Base-by-base conservation (phyloP, 108 stramenopile genomes). In the Skeletonema menzelii region DNA sequence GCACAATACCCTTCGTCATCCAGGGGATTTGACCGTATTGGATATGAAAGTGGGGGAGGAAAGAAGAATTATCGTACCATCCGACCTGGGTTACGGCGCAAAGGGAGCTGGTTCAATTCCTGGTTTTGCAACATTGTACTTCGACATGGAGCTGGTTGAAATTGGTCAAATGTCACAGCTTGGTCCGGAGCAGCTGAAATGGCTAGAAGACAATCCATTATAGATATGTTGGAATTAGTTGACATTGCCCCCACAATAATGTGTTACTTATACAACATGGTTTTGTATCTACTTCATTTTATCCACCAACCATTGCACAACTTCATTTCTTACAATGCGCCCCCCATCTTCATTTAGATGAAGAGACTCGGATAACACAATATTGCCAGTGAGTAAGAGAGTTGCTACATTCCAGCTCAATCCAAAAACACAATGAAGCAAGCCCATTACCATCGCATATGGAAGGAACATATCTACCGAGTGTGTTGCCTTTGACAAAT, bases 11-110 rank as follows among this genome's bases (percentile, higher is more conserved):
- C 31, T 32, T 32, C 7, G 1, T 7, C 5, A 32, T 32, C 31
- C 31, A 32, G 91, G 93, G 93, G 93, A 94, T 75, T 58, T 87
- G 27, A 57, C 72, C 7, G 56, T 94, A 14, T 31, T 77, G 56
- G 91, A 86, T 44, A 87, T 96, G 88, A 74, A 75, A 67, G 59
- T 80, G 77, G 80, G 95, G 69, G 87, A 69, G 38, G 46, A 82
- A 79, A 56, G 68, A 65, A 62, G 67, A 15, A 44, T 96, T 13
- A 58, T 86, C 55, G 77, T 96, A 38, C 95, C 95, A 20, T 70
- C 91, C 1, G 70, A 66, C 26, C 32, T 92, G 27, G 93, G 82
- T 32, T 96, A 91, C 60, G 92, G 88, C 1, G 76, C 65, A 10
- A 14, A 19, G 20, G 91, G 88, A n/a, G 85, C 84, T 3, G 80